Base-by-base conservation (phyloP, 768 basidiomycete species). In the Leccinum subgranulosum region DNA sequence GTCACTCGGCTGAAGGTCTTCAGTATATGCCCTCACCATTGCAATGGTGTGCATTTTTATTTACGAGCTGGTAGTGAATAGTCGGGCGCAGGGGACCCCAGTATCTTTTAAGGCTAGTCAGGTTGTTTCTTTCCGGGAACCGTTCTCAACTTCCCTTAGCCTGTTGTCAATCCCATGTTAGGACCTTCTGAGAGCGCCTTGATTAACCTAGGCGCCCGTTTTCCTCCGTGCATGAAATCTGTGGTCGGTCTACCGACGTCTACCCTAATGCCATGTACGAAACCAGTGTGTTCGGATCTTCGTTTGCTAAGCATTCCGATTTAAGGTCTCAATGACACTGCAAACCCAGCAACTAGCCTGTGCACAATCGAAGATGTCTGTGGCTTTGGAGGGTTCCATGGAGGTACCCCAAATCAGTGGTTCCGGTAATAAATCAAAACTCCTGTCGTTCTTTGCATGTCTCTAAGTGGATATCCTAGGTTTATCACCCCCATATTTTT, bases 401-500 rank as follows among this genome's bases (percentile, higher is more conserved):
- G 69, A 10, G 62, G 72, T 39, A 70, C 68, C 3, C 84, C 83
- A 1, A 72, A 84, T 61, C 85, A 86, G 60, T 82, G 77, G 74
- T 86, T 79, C 71, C 76, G 84, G 76, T 81, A 69, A 1, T 11
- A 14, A 31, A 12, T 4, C 10, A 62, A 3, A 52, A 29, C 2
- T 10, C 9, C 12, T 29, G 4, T n/a, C 74, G 58, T 79, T 80
- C 65, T 79, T 77, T 78, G 81, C 79, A 36, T 66, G 69, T 78
- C 75, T 81, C 23, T 64, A 50, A 68, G 46, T 17, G 41, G 6
- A 29, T 47, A 6, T 29, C 51, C 31, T 63, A 90, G 92, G 60
- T 95, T 95, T 67, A 87, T 94, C 63, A 85, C 87, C 2, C 82
- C 94, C 9, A 89, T 96, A 51, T 97, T 98, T 69, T 74, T 98